Base-by-base conservation (phyloP, 495 filamentous ascomycete species). In the Cudoniella acicularis region DNA sequence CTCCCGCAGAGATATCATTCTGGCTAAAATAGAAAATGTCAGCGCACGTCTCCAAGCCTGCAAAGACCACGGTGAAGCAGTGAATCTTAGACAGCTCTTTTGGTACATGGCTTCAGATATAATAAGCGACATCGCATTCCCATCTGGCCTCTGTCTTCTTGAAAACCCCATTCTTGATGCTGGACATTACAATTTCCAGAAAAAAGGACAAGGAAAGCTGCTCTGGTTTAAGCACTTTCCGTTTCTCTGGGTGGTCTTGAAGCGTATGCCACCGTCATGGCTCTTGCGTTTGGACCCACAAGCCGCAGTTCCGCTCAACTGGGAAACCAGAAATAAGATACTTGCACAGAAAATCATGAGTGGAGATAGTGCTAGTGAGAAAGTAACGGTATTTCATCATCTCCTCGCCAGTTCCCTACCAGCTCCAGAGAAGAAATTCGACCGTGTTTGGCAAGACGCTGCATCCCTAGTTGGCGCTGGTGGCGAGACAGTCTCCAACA, bases 41-140 rank as follows among this genome's bases (percentile, higher is more conserved):
- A 9, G 43, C 43, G 8, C 43, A n/a, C 43, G 43, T n/a, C n/a
- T 46, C 8, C 43, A 46, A 46, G 13, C 8, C 8, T 9, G 11
- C 43, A 46, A 46, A 46, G 43, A 46, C 13, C 4, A 57, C 6
- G 64, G 51, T 2, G 26, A 63, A 10, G 48, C 61, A 10, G 60
- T 76, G 2, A 61, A 69, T 30, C 36, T 72, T n/a, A 61, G 43
- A 72, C 42, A 56, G 65, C 27, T 67, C 61, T 58, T 64, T 69
- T 54, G 65, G 70, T 25, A 66, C 71, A 56, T 78, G n/a, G 66
- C 72, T 1, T 63, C 73, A 1, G 77, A 80, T 60, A 63, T 78
- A 10, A 74, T 78, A 17, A 73, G 69, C 21, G 75, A 75, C 47
- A 79, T 76, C 56, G 70, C 66, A 0, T 78, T 75, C 53, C 63